Base-by-base conservation (phyloP, 768 basidiomycete genomes). In the Termitomyces sp. region DNA sequence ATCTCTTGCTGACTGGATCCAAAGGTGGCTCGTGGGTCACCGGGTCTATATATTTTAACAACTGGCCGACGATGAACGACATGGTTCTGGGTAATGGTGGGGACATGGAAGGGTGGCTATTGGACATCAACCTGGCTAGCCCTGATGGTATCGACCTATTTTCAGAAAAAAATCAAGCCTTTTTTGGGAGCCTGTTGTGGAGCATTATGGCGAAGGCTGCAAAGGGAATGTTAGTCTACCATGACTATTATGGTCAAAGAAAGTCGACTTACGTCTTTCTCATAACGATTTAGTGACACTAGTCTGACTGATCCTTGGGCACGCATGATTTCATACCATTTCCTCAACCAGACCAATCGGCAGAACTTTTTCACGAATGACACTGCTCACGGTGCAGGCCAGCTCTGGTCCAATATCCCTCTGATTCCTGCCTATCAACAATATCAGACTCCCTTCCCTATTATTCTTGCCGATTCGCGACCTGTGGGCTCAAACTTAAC, bases 321-420 rank as follows among this genome's bases (percentile, higher is more conserved):
- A 0, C 82, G 87, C 1, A 81, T 85, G 68, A 78, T 91, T 34
- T 80, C 86, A 1, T 87, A 87, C 61, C 90, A 92, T 68, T 91
- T 91, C 64, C 72, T 88, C 57, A 89, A 85, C 65, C 81, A 83
- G 52, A 91, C 88, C 0, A 75, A 77, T 6, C 72, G 77, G 16
- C 56, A 54, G 10, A 85, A 88, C 64, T 85, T 89, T 64, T 87
- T 84, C 69, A 81, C 81, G 2, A 82, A 85, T 47, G 68, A 77
- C 43, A 74, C 81, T 0, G 74, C 77, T 7, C 88, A 91, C 60
- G 88, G 87, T n/a, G 84, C 87, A n/a, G 88, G 87, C 5, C 80
- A 86, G 56, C 76, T 87, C 10, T 86, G 86, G 82, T 88, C 86
- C 2, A 66, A 82, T 14, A 78, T 88, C 36, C 76, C 80, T 1